Evolutionary conservation across 2,329 filamentous ascomycete genomes (phyloP).

Genomic region (Pleomassaria siparia): DNA sequence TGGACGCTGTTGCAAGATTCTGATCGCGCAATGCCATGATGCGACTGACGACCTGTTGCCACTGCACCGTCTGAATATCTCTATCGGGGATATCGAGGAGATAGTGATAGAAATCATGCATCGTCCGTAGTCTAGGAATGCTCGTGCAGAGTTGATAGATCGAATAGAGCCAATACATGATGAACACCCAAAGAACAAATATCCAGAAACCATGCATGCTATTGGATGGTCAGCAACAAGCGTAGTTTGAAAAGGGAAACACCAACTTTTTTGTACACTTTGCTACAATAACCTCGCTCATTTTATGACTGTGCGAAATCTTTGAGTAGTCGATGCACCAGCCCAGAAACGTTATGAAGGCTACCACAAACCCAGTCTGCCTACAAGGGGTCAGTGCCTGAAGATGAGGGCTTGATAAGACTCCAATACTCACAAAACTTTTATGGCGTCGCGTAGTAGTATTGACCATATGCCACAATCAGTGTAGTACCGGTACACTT

Average conservation of each 20-base stretch:
- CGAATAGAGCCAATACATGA: constrained; percentile 83
- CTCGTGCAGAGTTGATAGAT: constrained; percentile 73
- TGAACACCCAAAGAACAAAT: constrained; percentile 78
- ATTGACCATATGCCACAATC: constrained; percentile 86
- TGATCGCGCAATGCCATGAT: constrained; percentile 82
- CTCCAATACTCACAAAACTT: constrained; percentile 63
- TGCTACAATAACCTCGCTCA: constrained; percentile 64
- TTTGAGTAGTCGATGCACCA: constrained; percentile 83
- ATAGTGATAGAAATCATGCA: constrained; percentile 84
- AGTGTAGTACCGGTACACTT: constrained; percentile 84
- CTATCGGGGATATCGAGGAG: constrained; percentile 79
- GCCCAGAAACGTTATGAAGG: constrained; percentile 78
- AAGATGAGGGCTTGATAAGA: constrained; percentile 5
- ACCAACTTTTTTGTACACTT: constrained; percentile 65
- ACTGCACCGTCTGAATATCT: constrained; percentile 92
- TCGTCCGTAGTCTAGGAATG: constrained; percentile 69
- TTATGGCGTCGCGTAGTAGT: constrained; percentile 68
- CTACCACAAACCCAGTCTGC: constrained; percentile 79
- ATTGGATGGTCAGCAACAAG: background rate
- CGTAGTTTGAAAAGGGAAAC: too few relatives aligned
- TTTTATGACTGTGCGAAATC: constrained; percentile 65
- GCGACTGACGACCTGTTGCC: constrained; percentile 85
- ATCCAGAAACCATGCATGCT: constrained; percentile 77
- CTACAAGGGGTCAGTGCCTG: constrained; percentile 49
- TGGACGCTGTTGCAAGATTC: constrained; percentile 78